phyloP scores from a whole-genome alignment of 768 basidiomycete species.

The Agrocybe praecox region DNA sequence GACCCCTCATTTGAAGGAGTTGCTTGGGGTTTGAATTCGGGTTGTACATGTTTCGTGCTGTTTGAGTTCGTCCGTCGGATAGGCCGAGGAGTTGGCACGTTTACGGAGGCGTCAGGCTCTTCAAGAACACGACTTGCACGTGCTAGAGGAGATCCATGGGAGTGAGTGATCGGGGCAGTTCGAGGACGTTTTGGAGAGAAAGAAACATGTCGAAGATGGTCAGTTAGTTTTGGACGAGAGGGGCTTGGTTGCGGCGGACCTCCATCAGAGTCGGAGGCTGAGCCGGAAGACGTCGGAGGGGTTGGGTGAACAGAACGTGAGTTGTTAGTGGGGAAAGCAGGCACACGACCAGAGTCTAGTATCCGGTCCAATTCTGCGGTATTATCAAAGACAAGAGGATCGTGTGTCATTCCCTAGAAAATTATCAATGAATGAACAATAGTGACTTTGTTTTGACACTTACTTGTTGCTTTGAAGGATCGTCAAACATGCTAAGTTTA shows the following conservation, averaged over 20 bases:
- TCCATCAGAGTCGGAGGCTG: constrained; percentile 50
- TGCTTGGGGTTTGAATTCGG: constrained; percentile 56
- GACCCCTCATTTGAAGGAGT: constrained; percentile 60
- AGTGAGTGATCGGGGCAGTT: constrained; percentile 33
- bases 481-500: constrained; percentile 60
- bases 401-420: constrained; percentile 41
- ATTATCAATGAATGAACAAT: constrained; percentile 7
- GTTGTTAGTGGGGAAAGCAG: constrained; percentile 22
- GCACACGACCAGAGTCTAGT: constrained; percentile 55
- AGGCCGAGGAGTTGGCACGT: constrained; percentile 36
- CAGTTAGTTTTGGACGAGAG: constrained; percentile 65
- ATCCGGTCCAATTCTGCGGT: constrained; percentile 65
- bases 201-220: constrained; percentile 67
- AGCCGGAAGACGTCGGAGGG: constrained; percentile 54
- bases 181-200: constrained; percentile 82
- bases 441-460: constrained; percentile 19
- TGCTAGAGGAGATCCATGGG: constrained; percentile 26
- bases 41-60: constrained; percentile 34
- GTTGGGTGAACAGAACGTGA: constrained; percentile 43
- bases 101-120: constrained; percentile 14
- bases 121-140: constrained; percentile 15
- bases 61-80: constrained; percentile 28
- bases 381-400: constrained; percentile 62
- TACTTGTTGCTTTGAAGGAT: constrained; percentile 52
- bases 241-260: constrained; percentile 33